phyloP scores from a whole-genome alignment of 2,329 filamentous ascomycete species.

The Didymosphaeria variabile region DNA sequence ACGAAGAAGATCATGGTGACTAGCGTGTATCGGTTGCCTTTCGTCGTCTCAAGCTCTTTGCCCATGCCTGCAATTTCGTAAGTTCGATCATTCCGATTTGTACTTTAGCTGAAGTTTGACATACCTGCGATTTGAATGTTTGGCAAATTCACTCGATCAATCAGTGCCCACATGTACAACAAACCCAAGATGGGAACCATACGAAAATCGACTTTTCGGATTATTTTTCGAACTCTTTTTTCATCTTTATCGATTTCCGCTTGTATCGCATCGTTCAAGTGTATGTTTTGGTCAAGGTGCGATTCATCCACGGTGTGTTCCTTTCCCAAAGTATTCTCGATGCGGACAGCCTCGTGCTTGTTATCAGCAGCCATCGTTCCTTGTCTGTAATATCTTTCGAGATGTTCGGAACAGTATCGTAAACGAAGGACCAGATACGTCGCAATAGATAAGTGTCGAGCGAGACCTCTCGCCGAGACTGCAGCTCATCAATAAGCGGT shows the following conservation, averaged over 20 bases:
- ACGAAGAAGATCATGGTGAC: slow-evolving; percentile 26
- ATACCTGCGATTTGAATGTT: slow-evolving; percentile 14
- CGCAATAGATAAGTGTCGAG: background rate
- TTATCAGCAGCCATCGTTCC: slow-evolving; percentile 6
- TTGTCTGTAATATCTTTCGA: background rate
- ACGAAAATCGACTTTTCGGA: slow-evolving; percentile 23
- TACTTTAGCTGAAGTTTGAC: background rate
- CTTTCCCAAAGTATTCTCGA: slow-evolving; percentile 12
- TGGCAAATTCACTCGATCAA: slow-evolving; percentile 23
- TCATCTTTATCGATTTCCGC: slow-evolving; percentile 22
- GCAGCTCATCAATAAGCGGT: slow-evolving; percentile 3
- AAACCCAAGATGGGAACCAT: slow-evolving; percentile 24
- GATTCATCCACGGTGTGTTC: slow-evolving; percentile 22
- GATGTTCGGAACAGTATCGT: background rate
- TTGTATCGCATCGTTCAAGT: slow-evolving; percentile 22
- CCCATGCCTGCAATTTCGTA: slow-evolving; percentile 18
- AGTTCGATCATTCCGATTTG: background rate
- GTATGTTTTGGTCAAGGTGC: slow-evolving; percentile 19
- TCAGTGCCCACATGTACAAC: slow-evolving; percentile 25
- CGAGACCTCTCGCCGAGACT: slow-evolving; percentile 1
- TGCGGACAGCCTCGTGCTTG: slow-evolving; percentile 11
- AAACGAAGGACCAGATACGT: background rate
- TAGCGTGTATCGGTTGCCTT: slow-evolving; percentile 22
- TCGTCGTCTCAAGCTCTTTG: slow-evolving; percentile 19
- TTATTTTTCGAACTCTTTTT: slow-evolving; percentile 19